Evolutionary conservation across 2,329 filamentous ascomycete species (phyloP).

Genomic region (Ophiosphaerella herpotricha): DNA sequence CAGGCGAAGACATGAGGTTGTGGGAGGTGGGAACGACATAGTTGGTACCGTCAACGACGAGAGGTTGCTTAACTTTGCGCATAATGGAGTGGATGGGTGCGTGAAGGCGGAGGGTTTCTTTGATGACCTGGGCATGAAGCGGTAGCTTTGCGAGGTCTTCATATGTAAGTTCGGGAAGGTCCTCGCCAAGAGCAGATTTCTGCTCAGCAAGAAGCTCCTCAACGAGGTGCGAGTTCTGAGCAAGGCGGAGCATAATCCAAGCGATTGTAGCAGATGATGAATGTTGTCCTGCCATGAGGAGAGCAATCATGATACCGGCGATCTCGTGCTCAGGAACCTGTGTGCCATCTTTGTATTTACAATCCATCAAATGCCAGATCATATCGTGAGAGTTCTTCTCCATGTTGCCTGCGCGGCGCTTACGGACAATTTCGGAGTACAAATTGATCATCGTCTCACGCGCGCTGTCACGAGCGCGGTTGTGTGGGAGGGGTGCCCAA

Average conservation of each 20-base stretch:
- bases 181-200: conserved; percentile 69
- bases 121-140: conserved; percentile 82
- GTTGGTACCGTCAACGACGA: conserved; percentile 80
- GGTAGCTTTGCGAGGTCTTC: conserved; percentile 79
- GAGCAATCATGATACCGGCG: conserved; percentile 91
- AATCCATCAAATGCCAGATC: conserved; percentile 89
- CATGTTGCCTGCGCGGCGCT: conserved; percentile 63
- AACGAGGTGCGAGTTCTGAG: conserved; percentile 74
- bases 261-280: conserved; percentile 82
- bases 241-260: conserved; percentile 84
- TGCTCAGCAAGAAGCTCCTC: conserved; percentile 88
- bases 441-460: conserved; percentile 79
- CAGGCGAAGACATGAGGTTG: conserved; percentile 81
- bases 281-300: conserved; percentile 91
- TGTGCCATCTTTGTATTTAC: conserved; percentile 80
- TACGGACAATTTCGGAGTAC: conserved; percentile 80
- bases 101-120: conserved; percentile 89
- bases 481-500: conserved; percentile 88
- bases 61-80: conserved; percentile 86
- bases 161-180: conserved; percentile 75
- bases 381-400: conserved; percentile 68
- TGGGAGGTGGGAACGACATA: conserved; percentile 82
- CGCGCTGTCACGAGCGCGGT: conserved; percentile 77
- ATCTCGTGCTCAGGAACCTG: conserved; percentile 81
- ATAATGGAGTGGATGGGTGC: conserved; percentile 95